These are phyloP conservation scores for Leccinum subfulvum DNA, from an alignment of 1,284 basidiomycete genomes.

Conservation along the genomic window DNA sequence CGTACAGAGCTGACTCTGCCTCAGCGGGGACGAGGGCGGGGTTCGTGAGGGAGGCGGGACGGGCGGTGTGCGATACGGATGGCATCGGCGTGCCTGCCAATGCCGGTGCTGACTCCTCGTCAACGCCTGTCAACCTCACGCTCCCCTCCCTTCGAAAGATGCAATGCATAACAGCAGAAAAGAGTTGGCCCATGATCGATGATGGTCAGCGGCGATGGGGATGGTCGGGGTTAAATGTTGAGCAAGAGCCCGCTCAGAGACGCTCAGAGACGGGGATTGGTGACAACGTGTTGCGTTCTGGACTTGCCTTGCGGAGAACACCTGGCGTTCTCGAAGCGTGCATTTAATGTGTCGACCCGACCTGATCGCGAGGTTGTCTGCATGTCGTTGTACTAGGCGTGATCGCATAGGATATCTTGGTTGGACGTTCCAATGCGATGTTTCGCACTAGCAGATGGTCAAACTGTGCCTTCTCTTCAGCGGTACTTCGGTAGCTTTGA, in stretches of 20 bases:
- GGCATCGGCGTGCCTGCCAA: neutral
- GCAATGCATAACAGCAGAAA: conserved; percentile 9
- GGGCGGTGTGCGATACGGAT: neutral
- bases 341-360: conserved; percentile 6
- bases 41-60: neutral
- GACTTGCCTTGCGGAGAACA: conserved; percentile 5
- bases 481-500: neutral
- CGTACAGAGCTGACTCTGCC: conserved; percentile 47
- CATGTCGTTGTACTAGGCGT: neutral
- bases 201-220: conserved; percentile 9
- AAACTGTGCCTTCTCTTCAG: neutral
- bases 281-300: neutral
- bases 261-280: conserved; percentile 10
- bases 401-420: neutral
- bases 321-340: conserved; percentile 7
- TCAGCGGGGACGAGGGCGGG: neutral
- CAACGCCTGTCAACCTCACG: conserved; percentile 14
- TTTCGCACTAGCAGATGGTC: neutral
- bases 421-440: neutral
- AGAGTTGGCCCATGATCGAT: conserved; percentile 18
- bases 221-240: conserved; percentile 3
- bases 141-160: conserved; percentile 12
- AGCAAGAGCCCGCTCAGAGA: neutral
- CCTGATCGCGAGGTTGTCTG: neutral
- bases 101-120: conserved; percentile 19